Evolutionary conservation across 2,329 filamentous ascomycete genomes (phyloP).

Genomic region (Aspergillus ochraceoroseus): DNA sequence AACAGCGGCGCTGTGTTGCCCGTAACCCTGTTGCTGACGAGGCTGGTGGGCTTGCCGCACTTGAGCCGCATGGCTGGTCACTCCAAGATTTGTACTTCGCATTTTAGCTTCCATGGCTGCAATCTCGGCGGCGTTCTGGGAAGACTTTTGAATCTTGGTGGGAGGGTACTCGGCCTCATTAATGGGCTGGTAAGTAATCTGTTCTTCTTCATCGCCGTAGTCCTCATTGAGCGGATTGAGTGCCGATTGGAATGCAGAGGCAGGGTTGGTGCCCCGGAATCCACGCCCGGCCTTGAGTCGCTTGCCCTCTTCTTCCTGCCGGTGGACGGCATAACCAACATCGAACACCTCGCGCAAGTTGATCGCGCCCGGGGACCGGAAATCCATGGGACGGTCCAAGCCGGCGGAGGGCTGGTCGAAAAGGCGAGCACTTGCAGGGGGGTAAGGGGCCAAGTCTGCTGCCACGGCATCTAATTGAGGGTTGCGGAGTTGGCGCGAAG

Average conservation of each 20-base stretch:
- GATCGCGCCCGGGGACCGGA: constrained; percentile 89
- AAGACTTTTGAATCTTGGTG: constrained; percentile 62
- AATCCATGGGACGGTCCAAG: constrained; percentile 70
- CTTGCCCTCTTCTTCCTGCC: constrained; percentile 94
- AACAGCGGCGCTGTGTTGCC: constrained; percentile 79
- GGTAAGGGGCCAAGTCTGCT: constrained; percentile 35
- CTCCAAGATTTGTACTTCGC: constrained; percentile 70
- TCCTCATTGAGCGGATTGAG: constrained; percentile 62
- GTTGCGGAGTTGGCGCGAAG: constrained; percentile 51
- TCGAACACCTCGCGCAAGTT: constrained; percentile 97
- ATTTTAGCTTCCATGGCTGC: constrained; percentile 80
- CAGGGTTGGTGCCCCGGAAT: constrained; percentile 51
- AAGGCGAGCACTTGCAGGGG: constrained; percentile 51
- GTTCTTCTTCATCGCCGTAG: constrained; percentile 56
- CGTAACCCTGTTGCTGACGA: constrained; percentile 62
- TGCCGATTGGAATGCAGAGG: constrained; percentile 57
- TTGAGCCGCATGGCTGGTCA: constrained; percentile 57
- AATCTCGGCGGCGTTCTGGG: constrained; percentile 55
- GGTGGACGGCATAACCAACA: constrained; percentile 93
- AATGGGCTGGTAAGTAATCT: constrained; percentile 17
- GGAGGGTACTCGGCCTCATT: constrained; percentile 41
- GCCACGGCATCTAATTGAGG: constrained; percentile 48
- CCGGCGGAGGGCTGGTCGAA: constrained; percentile 53
- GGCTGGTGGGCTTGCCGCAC: constrained; percentile 55
- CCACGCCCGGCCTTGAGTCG: constrained; percentile 76